Percentiles rank a stretch among this genome's conserved stretches.
Conservation (phyloP, 257 asterid species). For the Gardenia jasminoides region DNA sequence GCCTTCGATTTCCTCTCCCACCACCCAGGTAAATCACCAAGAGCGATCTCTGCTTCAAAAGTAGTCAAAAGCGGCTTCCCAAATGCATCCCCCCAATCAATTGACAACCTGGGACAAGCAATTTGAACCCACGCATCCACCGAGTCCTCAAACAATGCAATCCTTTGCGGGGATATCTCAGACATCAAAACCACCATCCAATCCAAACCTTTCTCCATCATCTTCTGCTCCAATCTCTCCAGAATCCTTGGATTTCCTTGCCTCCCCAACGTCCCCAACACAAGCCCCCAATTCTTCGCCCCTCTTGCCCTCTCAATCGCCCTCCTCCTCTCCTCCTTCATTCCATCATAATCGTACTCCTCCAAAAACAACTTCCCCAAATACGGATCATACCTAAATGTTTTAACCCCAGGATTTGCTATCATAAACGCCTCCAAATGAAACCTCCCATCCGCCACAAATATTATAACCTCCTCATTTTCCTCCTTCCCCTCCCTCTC, state of each 20-base stretch:
- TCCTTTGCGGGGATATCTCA: slow-evolving; percentile 76
- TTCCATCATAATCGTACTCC: slow-evolving; percentile 88
- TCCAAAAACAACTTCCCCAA: slow-evolving; percentile 82
- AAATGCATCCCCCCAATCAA: slow-evolving; percentile 98
- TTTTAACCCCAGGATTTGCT: slow-evolving; percentile 71
- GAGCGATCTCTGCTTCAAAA: slow-evolving; percentile 95
- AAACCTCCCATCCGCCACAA: slow-evolving; percentile 94
- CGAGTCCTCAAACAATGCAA: slow-evolving; percentile 80
- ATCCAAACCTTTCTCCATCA: slow-evolving; percentile 73
- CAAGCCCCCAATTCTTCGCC: slow-evolving; percentile 78
- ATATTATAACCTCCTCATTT: slow-evolving; percentile 49
- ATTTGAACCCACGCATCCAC: slow-evolving; percentile 96
- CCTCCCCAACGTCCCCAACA: slow-evolving; percentile 88
- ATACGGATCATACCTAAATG: slow-evolving; percentile 84
- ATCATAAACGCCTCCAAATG: slow-evolving; percentile 98
- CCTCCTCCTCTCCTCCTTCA: slow-evolving; percentile 75
- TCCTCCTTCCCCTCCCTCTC: not conserved
- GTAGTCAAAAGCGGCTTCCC: slow-evolving; percentile 77
- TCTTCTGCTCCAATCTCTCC: slow-evolving; percentile 81
- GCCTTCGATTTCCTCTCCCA: slow-evolving; percentile 71
- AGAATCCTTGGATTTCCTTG: slow-evolving; percentile 75
- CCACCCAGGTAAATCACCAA: slow-evolving; percentile 86
- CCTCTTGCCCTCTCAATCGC: slow-evolving; percentile 77
- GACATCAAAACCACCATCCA: slow-evolving; percentile 87
- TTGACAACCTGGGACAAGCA: slow-evolving; percentile 94